Evolutionary conservation across 306 rosid species (phyloP).

Genomic region (Comarum palustre): DNA sequence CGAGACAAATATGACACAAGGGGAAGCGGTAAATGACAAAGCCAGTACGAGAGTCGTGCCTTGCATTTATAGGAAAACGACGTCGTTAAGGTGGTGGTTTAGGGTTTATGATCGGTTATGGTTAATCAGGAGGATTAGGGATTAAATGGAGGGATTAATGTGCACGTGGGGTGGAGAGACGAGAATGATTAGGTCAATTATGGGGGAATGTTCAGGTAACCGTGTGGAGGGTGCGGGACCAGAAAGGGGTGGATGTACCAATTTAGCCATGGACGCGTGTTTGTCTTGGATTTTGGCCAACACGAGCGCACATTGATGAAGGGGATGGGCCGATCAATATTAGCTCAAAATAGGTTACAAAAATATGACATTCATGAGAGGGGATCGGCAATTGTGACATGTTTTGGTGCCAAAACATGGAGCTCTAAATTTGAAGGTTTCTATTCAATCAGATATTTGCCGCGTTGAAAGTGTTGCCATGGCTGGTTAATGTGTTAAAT

Average conservation of each 20-base stretch:
- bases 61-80: not conserved
- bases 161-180: not conserved
- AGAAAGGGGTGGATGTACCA: not conserved
- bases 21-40: slow-evolving; percentile 36
- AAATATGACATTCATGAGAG: no score
- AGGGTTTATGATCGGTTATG: not conserved
- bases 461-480: no score
- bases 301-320: not conserved
- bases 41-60: slow-evolving; percentile 23
- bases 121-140: not conserved
- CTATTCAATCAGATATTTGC: no score
- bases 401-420: not conserved
- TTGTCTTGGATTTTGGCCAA: not conserved
- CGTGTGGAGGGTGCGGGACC: not conserved
- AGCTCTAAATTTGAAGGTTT: no score
- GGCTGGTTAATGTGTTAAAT: no score
- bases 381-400: not conserved
- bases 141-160: not conserved
- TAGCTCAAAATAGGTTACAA: not conserved
- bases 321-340: not conserved
- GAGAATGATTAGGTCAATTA: slow-evolving; percentile 2
- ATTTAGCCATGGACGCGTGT: not conserved
- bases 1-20: slow-evolving; percentile 44
- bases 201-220: slow-evolving; percentile 2
- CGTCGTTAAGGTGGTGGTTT: not conserved